Percentiles rank a stretch among this genome's conserved stretches.
Conservation (phyloP, 805 yeast genomes). For the Candida wancherniae region DNA sequence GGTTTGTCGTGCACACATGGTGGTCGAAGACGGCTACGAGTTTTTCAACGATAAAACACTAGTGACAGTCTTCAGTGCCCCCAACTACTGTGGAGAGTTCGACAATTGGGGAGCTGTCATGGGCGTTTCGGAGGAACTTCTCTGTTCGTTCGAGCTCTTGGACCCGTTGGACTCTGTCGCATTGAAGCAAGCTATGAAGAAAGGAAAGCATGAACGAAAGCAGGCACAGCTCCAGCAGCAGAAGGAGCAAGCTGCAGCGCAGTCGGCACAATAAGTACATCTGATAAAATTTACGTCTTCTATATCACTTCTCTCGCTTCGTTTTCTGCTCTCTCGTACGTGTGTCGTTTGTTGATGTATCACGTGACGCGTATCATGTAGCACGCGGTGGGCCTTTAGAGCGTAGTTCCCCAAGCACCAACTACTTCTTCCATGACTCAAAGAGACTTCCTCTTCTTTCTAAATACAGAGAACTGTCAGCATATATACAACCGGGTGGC, state of each 20-base stretch:
- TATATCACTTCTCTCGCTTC: no score
- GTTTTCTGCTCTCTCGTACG: no score
- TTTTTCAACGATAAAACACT: slow-evolving; percentile 67
- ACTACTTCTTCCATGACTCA: no score
- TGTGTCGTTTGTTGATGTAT: no score
- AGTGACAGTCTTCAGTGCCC: slow-evolving; percentile 72
- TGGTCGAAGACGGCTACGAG: slow-evolving; percentile 76
- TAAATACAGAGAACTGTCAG: no score
- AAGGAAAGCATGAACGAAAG: slow-evolving; percentile 84
- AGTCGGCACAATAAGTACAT: no score
- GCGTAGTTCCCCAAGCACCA: no score
- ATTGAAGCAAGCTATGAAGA: slow-evolving; percentile 88
- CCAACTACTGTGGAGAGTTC: slow-evolving; percentile 77
- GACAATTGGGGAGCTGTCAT: slow-evolving; percentile 98
- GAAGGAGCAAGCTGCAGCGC: slow-evolving; percentile 1
- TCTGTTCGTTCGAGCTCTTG: slow-evolving; percentile 87
- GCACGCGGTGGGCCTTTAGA: no score
- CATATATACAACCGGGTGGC: not conserved
- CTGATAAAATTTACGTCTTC: no score
- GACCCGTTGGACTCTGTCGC: slow-evolving; percentile 94
- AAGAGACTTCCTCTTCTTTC: no score
- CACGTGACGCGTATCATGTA: no score
- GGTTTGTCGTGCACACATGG: slow-evolving; percentile 86
- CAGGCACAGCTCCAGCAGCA: slow-evolving; percentile 38
- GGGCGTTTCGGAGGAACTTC: slow-evolving; percentile 89